Percentiles rank a stretch among this genome's conserved stretches.
Conservation (phyloP, 371 early-diverging fungal species). For the Apophysomyces variabilis region DNA sequence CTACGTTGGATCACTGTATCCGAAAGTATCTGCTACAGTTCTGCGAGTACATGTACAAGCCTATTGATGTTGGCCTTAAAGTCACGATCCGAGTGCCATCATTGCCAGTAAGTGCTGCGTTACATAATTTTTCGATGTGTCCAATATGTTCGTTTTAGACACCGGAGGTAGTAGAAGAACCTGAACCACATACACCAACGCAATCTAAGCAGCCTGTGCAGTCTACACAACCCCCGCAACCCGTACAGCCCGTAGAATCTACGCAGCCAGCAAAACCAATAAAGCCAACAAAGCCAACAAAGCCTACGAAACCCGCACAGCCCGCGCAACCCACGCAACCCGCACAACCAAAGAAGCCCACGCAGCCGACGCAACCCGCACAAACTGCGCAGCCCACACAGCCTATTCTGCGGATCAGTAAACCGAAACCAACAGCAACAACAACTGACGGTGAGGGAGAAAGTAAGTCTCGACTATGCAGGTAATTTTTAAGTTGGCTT, state of each 20-base stretch:
- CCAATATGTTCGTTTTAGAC: slow-evolving; percentile 9
- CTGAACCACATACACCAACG: slow-evolving; percentile 30
- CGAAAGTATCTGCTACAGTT: slow-evolving; percentile 62
- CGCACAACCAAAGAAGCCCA: too few relatives aligned
- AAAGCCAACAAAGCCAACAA: too few relatives aligned
- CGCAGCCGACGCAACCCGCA: too few relatives aligned
- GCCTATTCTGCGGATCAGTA: slow-evolving; percentile 35
- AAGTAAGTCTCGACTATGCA: slow-evolving; percentile 14
- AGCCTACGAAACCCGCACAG: too few relatives aligned
- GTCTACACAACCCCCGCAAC: too few relatives aligned
- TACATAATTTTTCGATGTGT: not conserved
- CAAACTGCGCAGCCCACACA: not conserved
- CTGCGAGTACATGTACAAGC: slow-evolving; percentile 65
- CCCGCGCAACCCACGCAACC: too few relatives aligned
- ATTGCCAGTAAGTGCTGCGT: slow-evolving; percentile 22
- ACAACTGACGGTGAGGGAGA: slow-evolving; percentile 22
- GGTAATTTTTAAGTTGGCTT: not conserved
- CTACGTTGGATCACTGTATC: slow-evolving; percentile 54
- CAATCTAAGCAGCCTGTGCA: too few relatives aligned
- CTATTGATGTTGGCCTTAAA: slow-evolving; percentile 59
- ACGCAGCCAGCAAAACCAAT: too few relatives aligned
- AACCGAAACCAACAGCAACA: slow-evolving; percentile 29
- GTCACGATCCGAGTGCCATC: slow-evolving; percentile 54
- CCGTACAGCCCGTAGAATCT: too few relatives aligned
- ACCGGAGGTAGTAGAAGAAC: slow-evolving; percentile 27